Conservation (phyloP, 2,329 filamentous ascomycete genomes). For the Hypoxylon sp. region DNA sequence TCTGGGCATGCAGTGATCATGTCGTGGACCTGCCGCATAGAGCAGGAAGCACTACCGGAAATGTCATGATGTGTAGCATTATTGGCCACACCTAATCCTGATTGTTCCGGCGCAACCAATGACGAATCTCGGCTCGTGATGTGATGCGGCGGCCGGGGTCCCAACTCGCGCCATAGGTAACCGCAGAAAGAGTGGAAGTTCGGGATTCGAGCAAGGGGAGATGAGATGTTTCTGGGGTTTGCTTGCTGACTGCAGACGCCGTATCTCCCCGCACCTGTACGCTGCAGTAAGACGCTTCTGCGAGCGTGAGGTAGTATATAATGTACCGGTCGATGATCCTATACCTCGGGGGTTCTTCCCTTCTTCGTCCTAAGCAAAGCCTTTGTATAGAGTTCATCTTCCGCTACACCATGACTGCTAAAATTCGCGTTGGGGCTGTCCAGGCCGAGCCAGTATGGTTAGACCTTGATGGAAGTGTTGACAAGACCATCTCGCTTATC, state of each 20-base stretch:
- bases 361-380: slow-evolving; percentile 15
- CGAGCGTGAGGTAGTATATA: slow-evolving; percentile 31
- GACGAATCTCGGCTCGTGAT: slow-evolving; percentile 9
- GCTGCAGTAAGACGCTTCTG: slow-evolving; percentile 40
- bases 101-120: slow-evolving; percentile 29
- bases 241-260: slow-evolving; percentile 45
- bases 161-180: slow-evolving; percentile 25
- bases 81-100: slow-evolving; percentile 24
- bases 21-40: slow-evolving; percentile 25
- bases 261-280: slow-evolving; percentile 43
- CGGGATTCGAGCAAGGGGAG: slow-evolving; percentile 38
- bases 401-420: slow-evolving; percentile 42
- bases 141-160: slow-evolving; percentile 38
- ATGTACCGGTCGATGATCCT: slow-evolving; percentile 31
- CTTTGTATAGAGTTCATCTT: slow-evolving; percentile 10
- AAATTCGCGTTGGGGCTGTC: slow-evolving; percentile 63
- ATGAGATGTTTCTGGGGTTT: slow-evolving; percentile 39
- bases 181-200: slow-evolving; percentile 23
- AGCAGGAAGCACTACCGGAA: slow-evolving; percentile 21
- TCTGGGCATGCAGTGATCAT: slow-evolving; percentile 13
- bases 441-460: slow-evolving; percentile 74
- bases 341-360: slow-evolving; percentile 10
- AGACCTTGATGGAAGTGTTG: slow-evolving; percentile 67
- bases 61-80: slow-evolving; percentile 28
- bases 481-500: slow-evolving; percentile 72